Conservation (phyloP, 2,329 filamentous ascomycete genomes). For the Lachnellula hyalina region DNA sequence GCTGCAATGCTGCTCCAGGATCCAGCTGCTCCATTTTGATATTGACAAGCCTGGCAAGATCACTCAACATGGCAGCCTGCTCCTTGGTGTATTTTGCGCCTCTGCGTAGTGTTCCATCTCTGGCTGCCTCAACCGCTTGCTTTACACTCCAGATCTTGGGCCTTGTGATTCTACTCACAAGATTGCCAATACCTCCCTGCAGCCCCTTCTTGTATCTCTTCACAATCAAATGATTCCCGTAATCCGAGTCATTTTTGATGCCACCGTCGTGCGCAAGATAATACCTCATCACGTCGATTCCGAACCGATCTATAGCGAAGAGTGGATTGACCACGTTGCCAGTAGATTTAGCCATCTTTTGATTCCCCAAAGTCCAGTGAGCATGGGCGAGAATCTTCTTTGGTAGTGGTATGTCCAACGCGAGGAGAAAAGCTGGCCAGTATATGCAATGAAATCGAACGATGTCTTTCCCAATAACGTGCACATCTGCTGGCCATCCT, state of each 20-base stretch:
- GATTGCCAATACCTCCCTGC: constrained; percentile 73
- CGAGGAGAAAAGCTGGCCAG: constrained; percentile 95
- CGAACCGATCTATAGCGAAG: constrained; percentile 83
- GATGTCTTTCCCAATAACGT: constrained; percentile 96
- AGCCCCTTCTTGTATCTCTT: constrained; percentile 75
- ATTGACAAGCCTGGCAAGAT: constrained; percentile 39
- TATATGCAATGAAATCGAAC: constrained; percentile 95
- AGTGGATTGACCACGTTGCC: constrained; percentile 96
- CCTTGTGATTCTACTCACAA: constrained; percentile 65
- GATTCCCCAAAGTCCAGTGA: constrained; percentile 88
- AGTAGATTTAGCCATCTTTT: constrained; percentile 95
- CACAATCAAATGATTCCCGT: constrained; percentile 73
- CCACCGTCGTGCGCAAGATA: constrained; percentile 80
- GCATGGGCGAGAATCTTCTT: constrained; percentile 80
- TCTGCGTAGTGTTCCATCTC: constrained; percentile 11
- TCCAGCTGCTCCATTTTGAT: constrained; percentile 58
- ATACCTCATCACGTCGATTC: constrained; percentile 81
- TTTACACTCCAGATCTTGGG: constrained; percentile 64
- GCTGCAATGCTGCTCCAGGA: constrained; percentile 58
- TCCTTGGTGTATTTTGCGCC: constrained; percentile 15
- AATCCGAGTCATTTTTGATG: constrained; percentile 73
- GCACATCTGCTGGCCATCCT: constrained; percentile 86
- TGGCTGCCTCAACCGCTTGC: constrained; percentile 38
- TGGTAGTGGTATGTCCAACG: constrained; percentile 72
- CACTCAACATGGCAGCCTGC: constrained; percentile 38